Percentiles rank a stretch among this genome's conserved stretches.
These are phyloP conservation scores for Trichosanthes truncata DNA, from an alignment of 306 rosid genomes.

Conservation along the genomic window DNA sequence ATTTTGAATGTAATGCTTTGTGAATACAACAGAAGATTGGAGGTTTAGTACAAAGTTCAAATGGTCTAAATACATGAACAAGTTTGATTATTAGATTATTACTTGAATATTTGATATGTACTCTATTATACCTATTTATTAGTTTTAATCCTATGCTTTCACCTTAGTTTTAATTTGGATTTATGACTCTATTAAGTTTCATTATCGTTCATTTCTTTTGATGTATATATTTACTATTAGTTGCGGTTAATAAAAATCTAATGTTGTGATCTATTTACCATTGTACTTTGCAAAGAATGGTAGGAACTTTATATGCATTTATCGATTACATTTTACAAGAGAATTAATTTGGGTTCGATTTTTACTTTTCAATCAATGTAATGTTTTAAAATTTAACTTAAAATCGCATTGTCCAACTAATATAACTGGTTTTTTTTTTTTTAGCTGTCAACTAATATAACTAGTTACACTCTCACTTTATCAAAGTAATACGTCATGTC, in stretches of 20 bases:
- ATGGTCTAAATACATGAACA: not conserved
- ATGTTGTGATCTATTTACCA: too few relatives aligned
- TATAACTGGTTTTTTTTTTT: too few relatives aligned
- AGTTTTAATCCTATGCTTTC: not conserved
- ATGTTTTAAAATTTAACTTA: too few relatives aligned
- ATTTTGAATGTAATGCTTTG: constrained; percentile 47
- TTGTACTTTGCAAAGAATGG: too few relatives aligned
- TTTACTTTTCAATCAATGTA: too few relatives aligned
- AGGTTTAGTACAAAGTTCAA: not conserved
- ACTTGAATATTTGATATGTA: not conserved
- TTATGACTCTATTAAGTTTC: not conserved
- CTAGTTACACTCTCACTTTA: too few relatives aligned
- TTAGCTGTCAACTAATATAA: too few relatives aligned
- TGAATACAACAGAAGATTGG: not conserved
- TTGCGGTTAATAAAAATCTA: not conserved
- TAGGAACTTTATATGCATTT: too few relatives aligned
- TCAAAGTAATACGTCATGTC: too few relatives aligned
- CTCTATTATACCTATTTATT: not conserved
- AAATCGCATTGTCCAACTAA: too few relatives aligned
- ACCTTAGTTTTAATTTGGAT: not conserved
- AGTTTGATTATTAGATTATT: not conserved
- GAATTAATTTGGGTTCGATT: too few relatives aligned
- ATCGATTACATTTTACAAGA: too few relatives aligned
- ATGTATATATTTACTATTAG: not conserved
- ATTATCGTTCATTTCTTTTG: not conserved